A percentile compares a stretch with the other conserved stretches of the same genome.
Evolutionary conservation across 352 stramenopile genomes (phyloP).

Genomic region (Phytophthora hibernalis): DNA sequence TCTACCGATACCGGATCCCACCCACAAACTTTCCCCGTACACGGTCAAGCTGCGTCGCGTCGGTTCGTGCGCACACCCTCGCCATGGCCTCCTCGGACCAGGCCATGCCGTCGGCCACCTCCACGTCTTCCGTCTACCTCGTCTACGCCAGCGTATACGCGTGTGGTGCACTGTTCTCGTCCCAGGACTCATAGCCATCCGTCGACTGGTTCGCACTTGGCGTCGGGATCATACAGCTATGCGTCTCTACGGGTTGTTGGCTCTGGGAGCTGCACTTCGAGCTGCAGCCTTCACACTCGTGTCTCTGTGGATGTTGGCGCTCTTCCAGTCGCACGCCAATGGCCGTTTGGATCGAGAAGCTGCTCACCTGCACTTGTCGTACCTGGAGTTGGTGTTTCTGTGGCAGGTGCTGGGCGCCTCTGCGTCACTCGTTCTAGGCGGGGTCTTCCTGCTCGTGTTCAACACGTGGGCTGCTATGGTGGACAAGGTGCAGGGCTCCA

Average conservation of each 20-base stretch:
- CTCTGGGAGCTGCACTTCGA: constrained; percentile 50
- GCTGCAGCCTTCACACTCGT: constrained; percentile 60
- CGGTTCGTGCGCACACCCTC: constrained; percentile 1
- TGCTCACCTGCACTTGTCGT: constrained; percentile 61
- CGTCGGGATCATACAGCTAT: constrained; percentile 57
- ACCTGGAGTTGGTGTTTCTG: constrained; percentile 61
- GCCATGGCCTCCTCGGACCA: constrained; percentile 1
- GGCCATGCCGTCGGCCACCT: constrained; percentile 24
- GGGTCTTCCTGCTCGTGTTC: constrained; percentile 68
- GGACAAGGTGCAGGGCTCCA: constrained; percentile 51
- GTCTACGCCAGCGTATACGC: constrained; percentile 62
- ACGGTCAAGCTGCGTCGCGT: background rate
- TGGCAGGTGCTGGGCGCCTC: constrained; percentile 62
- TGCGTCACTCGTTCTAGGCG: constrained; percentile 49
- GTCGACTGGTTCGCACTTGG: constrained; percentile 51
- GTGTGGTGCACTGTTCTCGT: constrained; percentile 58
- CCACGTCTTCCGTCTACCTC: constrained; percentile 47
- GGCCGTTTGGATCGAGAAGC: constrained; percentile 45
- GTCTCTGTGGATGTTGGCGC: constrained; percentile 58
- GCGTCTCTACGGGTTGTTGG: constrained; percentile 62
- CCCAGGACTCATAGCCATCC: constrained; percentile 43
- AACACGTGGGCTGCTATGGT: constrained; percentile 77
- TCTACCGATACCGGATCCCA: constrained; percentile 3
- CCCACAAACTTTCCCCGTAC: background rate
- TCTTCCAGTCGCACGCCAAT: constrained; percentile 41